Evolutionary conservation across 2,329 filamentous ascomycete genomes (phyloP).

Genomic region (Colletotrichum cuscutae): DNA sequence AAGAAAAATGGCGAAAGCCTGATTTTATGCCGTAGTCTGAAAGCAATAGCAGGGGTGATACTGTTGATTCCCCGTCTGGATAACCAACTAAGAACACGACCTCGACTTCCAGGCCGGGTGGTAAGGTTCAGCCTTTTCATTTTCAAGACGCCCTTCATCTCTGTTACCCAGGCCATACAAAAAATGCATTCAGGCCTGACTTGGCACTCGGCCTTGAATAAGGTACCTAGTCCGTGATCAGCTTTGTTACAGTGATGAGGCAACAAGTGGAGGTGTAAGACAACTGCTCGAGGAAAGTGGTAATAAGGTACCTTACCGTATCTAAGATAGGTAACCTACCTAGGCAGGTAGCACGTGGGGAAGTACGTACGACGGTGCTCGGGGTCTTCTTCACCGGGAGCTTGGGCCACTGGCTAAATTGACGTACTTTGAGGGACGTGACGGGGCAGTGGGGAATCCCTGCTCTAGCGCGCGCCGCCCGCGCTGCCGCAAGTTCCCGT

Average conservation of each 20-base stretch:
- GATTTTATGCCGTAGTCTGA: background rate
- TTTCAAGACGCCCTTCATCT: background rate
- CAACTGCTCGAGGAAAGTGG: background rate
- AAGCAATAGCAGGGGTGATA: background rate
- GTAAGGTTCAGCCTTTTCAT: background rate
- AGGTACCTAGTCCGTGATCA: no score
- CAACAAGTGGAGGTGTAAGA: background rate
- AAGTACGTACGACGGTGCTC: background rate
- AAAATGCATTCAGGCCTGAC: background rate
- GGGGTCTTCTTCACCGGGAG: background rate
- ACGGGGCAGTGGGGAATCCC: constrained; percentile 28
- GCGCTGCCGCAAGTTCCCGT: background rate
- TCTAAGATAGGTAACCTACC: no score
- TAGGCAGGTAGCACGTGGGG: background rate
- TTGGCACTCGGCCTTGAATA: background rate
- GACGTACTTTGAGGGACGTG: background rate
- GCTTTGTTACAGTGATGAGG: background rate
- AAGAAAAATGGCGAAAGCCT: background rate
- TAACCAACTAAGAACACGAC: background rate
- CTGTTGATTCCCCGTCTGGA: background rate
- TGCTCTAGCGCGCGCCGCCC: constrained; percentile 9
- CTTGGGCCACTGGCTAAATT: constrained; percentile 23
- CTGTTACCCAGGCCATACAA: background rate
- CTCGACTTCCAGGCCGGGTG: background rate
- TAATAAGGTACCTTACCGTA: no score